Percentiles rank a stretch among this genome's conserved stretches.
phyloP scores from a whole-genome alignment of 805 yeast genomes.

The Saturnispora quitensis region DNA sequence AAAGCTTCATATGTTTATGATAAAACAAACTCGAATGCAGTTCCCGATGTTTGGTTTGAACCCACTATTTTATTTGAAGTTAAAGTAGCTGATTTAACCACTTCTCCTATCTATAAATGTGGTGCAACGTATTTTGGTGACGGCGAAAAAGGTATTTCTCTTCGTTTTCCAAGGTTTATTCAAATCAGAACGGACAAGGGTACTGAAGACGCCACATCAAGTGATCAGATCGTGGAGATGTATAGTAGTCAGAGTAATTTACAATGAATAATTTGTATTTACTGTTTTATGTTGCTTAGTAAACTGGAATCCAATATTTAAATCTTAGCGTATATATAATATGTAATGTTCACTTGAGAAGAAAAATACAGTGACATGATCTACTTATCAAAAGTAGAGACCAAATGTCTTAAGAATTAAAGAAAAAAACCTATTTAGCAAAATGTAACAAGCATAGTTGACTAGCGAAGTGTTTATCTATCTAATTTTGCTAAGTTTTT shows the following conservation, averaged over 20 bases:
- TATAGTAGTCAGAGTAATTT: constrained; percentile 60
- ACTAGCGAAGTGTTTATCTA: neutral
- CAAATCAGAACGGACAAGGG: constrained; percentile 79
- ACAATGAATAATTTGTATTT: constrained; percentile 6
- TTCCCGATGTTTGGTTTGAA: constrained; percentile 94
- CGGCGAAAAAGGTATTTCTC: constrained; percentile 60
- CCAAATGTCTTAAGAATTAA: neutral
- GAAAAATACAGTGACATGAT: neutral
- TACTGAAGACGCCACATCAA: constrained; percentile 78
- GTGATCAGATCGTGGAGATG: constrained; percentile 78
- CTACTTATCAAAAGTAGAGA: neutral
- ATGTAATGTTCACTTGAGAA: neutral
- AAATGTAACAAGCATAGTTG: neutral
- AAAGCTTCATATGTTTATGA: constrained; percentile 64
- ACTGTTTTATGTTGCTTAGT: neutral
- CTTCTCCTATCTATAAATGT: constrained; percentile 86
- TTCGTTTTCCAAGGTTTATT: constrained; percentile 82
- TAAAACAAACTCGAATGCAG: constrained; percentile 47
- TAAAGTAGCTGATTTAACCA: constrained; percentile 80
- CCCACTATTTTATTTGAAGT: constrained; percentile 82
- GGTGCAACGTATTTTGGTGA: constrained; percentile 59
- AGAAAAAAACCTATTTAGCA: neutral
- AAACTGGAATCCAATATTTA: neutral
- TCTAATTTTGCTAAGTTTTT: neutral
- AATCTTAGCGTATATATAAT: neutral